Percentiles rank a stretch among this genome's conserved stretches.
These are phyloP conservation scores for Hibiscus tridactylites DNA, from an alignment of 345 rosid genomes.

Conservation along the genomic window DNA sequence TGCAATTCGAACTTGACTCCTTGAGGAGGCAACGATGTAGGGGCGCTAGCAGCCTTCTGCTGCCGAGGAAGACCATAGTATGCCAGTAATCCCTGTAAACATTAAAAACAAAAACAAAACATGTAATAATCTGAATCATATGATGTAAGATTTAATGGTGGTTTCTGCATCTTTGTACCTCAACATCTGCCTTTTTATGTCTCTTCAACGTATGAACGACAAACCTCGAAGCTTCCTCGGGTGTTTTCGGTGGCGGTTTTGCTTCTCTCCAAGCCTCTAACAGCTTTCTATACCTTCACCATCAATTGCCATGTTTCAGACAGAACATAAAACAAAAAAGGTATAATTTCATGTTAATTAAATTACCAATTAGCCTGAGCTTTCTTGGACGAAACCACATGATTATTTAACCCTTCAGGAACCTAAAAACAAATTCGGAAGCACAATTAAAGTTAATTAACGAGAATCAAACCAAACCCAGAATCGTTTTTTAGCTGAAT, in stretches of 20 bases:
- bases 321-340: background rate
- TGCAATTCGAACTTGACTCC: slow-evolving; percentile 56
- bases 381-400: slow-evolving; percentile 75
- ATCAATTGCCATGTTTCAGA: slow-evolving; percentile 14
- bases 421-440: slow-evolving; percentile 33
- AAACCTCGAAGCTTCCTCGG: slow-evolving; percentile 65
- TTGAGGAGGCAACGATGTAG: slow-evolving; percentile 30
- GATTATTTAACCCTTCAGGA: slow-evolving; percentile 58
- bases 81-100: slow-evolving; percentile 60
- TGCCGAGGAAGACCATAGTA: slow-evolving; percentile 67
- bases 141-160: background rate
- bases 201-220: slow-evolving; percentile 47
- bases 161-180: slow-evolving; percentile 30
- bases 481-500: background rate
- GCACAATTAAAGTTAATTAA: background rate
- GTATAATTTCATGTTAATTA: background rate
- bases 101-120: background rate
- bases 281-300: slow-evolving; percentile 70
- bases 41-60: slow-evolving; percentile 25
- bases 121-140: background rate
- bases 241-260: slow-evolving; percentile 56
- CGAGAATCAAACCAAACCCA: background rate
- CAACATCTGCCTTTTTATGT: slow-evolving; percentile 72
- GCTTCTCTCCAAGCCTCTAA: slow-evolving; percentile 73
- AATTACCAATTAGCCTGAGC: slow-evolving; percentile 92